Base-by-base conservation (phyloP, 2,329 filamentous ascomycete species). In the Penicillium sp. region DNA sequence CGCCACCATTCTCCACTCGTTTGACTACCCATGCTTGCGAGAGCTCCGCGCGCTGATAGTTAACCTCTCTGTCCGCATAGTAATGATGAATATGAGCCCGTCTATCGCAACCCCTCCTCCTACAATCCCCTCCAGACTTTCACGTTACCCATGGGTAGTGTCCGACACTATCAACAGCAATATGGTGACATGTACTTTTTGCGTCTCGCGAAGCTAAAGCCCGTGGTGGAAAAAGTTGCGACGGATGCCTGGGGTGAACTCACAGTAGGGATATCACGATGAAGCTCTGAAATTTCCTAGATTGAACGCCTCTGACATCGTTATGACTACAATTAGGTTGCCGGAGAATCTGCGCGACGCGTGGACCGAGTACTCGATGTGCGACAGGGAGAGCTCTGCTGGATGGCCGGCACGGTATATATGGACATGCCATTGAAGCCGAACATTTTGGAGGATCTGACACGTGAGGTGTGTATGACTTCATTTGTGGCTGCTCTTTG, bases 161-260 rank as follows among this genome's bases (percentile, higher is more conserved):
- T 83, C 38, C 83, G 84, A 64, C 90, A 93, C 58, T 99, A 98
- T 77, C 85, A 93, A 76, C 95, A 98, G 77, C 95, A 99, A 80
- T 99, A 91, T 85, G 92, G 91, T 65, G 95, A 99, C 78, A 94
- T 98, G 87, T 99, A 99, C 84, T 99, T 97, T 75, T 77, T 97
- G 70, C 91, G 95, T 13, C 85, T 99, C 26, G 88, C 92, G 40
- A 91, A 91, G 78, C 87, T 99, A 76, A 97, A 94, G 79, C 91
- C 93, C 10, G 85, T 87, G 0, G 91, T 96, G 0, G 91, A 96
- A 70, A 79, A 86, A 65, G 84, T 91, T 55, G 94, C 93, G 0
- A 79, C 81, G 17, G 88, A 89, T 37, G 88, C 90, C 7, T 99
- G 95, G 92, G 84, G 87, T 51, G 89, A 87, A 56, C 90, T 92